These are phyloP conservation scores for Hypoxylon sp. DNA, from an alignment of 2,329 filamentous ascomycete species.

Conservation along the genomic window DNA sequence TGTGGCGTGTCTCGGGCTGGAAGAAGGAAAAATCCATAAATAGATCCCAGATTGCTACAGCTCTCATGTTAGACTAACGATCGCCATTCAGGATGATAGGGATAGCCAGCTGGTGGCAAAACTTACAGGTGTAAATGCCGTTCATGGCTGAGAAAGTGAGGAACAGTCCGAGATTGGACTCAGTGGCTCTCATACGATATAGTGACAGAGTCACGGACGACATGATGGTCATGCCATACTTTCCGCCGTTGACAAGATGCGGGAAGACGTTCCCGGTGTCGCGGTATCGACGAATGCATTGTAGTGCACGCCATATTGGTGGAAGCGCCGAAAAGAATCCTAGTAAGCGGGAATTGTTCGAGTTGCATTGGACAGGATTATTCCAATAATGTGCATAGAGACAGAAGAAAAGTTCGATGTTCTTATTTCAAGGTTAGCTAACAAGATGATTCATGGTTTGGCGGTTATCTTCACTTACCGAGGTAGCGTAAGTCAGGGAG, in stretches of 20 bases:
- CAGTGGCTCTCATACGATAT: conserved; percentile 79
- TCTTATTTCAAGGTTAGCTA: conserved; percentile 65
- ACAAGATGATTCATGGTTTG: neutral
- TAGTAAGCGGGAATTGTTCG: conserved; percentile 82
- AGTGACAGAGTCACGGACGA: conserved; percentile 84
- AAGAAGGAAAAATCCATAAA: conserved; percentile 97
- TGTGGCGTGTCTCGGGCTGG: conserved; percentile 78
- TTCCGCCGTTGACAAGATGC: conserved; percentile 91
- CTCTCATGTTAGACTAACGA: conserved; percentile 25
- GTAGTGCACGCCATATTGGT: conserved; percentile 89
- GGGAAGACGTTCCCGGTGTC: conserved; percentile 92
- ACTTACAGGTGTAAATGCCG: conserved; percentile 82
- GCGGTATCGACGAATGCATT: conserved; percentile 89
- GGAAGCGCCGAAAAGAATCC: conserved; percentile 90
- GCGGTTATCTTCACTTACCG: conserved; percentile 69
- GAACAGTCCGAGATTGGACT: conserved; percentile 76
- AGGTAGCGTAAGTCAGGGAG: conserved; percentile 90
- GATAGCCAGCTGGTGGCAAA: neutral
- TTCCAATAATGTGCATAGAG: conserved; percentile 86
- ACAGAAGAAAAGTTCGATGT: conserved; percentile 94
- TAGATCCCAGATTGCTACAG: conserved; percentile 86
- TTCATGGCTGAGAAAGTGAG: conserved; percentile 87
- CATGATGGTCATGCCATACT: conserved; percentile 88
- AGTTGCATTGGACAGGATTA: conserved; percentile 84
- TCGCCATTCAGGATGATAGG: neutral